Base-by-base conservation (phyloP, 2,329 filamentous ascomycete species). In the Fusarium torreyae region DNA sequence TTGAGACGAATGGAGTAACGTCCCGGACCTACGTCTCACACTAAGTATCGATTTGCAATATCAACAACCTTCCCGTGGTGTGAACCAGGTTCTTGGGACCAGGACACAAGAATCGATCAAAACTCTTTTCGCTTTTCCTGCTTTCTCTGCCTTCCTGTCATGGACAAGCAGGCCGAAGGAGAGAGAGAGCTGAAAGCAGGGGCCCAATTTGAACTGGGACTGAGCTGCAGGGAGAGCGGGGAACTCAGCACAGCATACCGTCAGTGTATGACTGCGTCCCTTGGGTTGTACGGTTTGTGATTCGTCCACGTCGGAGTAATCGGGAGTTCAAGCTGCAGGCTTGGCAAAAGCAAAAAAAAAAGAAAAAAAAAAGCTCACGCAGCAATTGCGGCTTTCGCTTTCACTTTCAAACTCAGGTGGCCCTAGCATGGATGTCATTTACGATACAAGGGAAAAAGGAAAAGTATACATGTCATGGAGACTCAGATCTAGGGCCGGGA, bases 191-290 rank as follows among this genome's bases (percentile, higher is more conserved):
- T 69, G 67, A 68, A 42, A 40, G 50, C 53, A 50, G 66, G 42
- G 66, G 20, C 10, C 43, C 24, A 62, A 20, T n/a, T 45, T 36
- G 40, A 40, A 34, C 36, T 46, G 46, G 67, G 52, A 45, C 48
- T 49, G 39, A 50, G 26, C 56, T 69, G 66, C 66, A 69, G 57
- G 67, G 67, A 70, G 67, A 57, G 57, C 52, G 66, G 66, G 58
- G 58, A 69, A 55, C 48, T 62, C 44, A 26, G 36, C 54, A 31
- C 13, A 11, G 22, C 22, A 61, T 59, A 39, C 45, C 18, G 18
- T 20, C 18, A 20, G 18, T 20, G 18, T 20, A 20, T 20, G 18
- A 20, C 18, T 20, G 18, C 18, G 18, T 46, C 56, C 66, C 55
- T 69, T 33, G 52, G 39, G 52, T 36, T 50, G 8, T 38, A 36